These are phyloP conservation scores for Diaporthe sp. DNA, from an alignment of 2,329 filamentous ascomycete species.

Conservation along the genomic window DNA sequence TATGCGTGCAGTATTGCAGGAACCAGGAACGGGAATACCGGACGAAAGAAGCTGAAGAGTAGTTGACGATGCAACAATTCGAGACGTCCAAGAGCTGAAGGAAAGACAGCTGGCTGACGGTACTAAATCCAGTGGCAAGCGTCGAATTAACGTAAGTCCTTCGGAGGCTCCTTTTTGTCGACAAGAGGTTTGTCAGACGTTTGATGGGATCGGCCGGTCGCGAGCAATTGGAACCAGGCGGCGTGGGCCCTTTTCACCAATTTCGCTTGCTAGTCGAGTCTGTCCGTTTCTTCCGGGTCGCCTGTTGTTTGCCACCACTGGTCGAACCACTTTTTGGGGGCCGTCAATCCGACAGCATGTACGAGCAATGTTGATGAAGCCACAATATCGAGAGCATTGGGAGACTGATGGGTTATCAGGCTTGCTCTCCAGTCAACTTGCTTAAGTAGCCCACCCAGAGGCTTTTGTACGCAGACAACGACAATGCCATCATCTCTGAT, in stretches of 20 bases:
- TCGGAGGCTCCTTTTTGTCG: slow-evolving; percentile 21
- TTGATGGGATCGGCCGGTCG: slow-evolving; percentile 33
- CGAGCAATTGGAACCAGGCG: slow-evolving; percentile 31
- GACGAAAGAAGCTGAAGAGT: not conserved
- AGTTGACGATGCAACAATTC: not conserved
- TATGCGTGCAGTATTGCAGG: not conserved
- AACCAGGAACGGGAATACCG: not conserved
- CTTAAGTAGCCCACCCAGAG: slow-evolving; percentile 19
- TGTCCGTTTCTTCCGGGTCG: slow-evolving; percentile 40
- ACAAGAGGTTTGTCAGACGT: slow-evolving; percentile 30
- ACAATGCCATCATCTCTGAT: slow-evolving; percentile 22
- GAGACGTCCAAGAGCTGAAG: not conserved
- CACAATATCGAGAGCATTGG: slow-evolving; percentile 26
- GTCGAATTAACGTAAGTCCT: not conserved
- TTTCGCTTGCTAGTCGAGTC: slow-evolving; percentile 40
- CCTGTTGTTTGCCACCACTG: slow-evolving; percentile 42
- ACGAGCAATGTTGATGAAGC: slow-evolving; percentile 25
- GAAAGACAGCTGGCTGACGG: not conserved
- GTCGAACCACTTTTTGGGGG: slow-evolving; percentile 40
- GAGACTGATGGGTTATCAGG: not conserved
- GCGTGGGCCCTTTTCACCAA: slow-evolving; percentile 39
- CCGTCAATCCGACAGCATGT: slow-evolving; percentile 21
- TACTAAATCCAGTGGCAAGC: not conserved
- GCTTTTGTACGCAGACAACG: not conserved
- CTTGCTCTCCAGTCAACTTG: not conserved